phyloP scores from a whole-genome alignment of 1,139 yeast species.

The Komagataea norvegica region DNA sequence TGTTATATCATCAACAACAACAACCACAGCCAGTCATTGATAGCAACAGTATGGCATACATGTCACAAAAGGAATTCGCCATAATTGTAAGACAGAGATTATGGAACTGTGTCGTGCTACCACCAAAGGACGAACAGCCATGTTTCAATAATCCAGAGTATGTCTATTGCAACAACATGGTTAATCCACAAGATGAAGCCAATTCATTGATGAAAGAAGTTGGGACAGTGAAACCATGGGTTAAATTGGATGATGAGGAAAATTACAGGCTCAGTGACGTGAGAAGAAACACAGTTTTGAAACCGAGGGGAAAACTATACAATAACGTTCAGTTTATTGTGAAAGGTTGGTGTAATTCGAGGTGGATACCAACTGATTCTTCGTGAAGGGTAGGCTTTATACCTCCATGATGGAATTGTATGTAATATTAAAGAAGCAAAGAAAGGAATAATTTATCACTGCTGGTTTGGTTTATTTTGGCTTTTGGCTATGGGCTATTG shows the following conservation, averaged over 20 bases:
- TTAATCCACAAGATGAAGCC: background rate
- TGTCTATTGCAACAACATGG: slow-evolving; percentile 21
- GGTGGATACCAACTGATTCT: slow-evolving; percentile 34
- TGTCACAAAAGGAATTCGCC: slow-evolving; percentile 30
- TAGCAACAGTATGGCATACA: background rate
- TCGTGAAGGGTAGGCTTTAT: background rate
- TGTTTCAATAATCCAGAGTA: slow-evolving; percentile 26
- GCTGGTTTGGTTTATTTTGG: no score
- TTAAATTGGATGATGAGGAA: slow-evolving; percentile 21
- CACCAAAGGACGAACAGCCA: slow-evolving; percentile 37
- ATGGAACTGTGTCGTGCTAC: slow-evolving; percentile 44
- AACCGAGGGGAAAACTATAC: slow-evolving; percentile 21
- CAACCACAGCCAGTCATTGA: no score
- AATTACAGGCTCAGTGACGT: background rate
- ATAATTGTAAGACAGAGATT: slow-evolving; percentile 41
- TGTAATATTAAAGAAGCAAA: no score
- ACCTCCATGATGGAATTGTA: background rate
- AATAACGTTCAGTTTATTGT: slow-evolving; percentile 42
- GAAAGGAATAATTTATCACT: no score
- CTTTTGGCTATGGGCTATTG: no score
- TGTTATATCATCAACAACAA: slow-evolving; percentile 9
- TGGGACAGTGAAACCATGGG: slow-evolving; percentile 39
- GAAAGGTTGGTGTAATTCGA: slow-evolving; percentile 46
- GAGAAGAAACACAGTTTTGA: slow-evolving; percentile 13
- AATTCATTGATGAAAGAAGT: slow-evolving; percentile 25